Evolutionary conservation across 2,329 filamentous ascomycete genomes (phyloP), one percentile per base, ranked within the genome.

Genomic region (Penicillium sp.): DNA sequence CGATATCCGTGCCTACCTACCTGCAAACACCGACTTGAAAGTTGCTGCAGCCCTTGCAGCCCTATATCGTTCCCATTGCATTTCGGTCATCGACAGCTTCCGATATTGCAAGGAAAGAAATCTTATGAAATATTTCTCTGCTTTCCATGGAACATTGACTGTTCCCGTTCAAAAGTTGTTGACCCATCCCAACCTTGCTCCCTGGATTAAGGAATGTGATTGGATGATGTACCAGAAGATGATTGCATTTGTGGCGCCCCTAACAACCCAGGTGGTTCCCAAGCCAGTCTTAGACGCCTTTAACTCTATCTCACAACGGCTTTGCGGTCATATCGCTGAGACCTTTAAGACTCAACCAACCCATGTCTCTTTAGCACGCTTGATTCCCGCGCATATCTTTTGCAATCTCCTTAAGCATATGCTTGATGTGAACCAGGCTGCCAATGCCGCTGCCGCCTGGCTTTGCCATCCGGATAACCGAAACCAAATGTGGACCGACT

Each of bases 51-150:
- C 92, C 4, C 80, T 99, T 23, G 86, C 87, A 38, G 93, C 93
- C 5, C 82, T 97, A 25, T 99, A 99, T 72, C 87, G 92, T 50
- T 94, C 93, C 3, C 93, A 97, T 72, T 96, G 93, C 73, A 97
- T 94, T 15, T 97, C 93, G 0, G 83, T 99, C 6, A 89, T 99
- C 33, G 94, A 99, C 75, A 93, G 91, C 67, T 92, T 99, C 61
- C 89, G 94, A 31, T 97, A 91, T 74, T 97, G 93, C 81, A 95
- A 94, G 71, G 91, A 97, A 75, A 96, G 96, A 77, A 93, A 92
- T 7, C 96, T 99, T 73, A 96, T 96, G 73, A 91, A 95, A 64
- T 84, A 97, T 17, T 96, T 95, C 73, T 93, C 90, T 6, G 94
- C 93, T 1, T 97, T 99, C 73, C 91, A 96, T 69, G 94, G 94